Evolutionary conservation across 495 filamentous ascomycete species (phyloP), one percentile per base, ranked within the genome.

Genomic region (Lasiosphaeris hirsuta): DNA sequence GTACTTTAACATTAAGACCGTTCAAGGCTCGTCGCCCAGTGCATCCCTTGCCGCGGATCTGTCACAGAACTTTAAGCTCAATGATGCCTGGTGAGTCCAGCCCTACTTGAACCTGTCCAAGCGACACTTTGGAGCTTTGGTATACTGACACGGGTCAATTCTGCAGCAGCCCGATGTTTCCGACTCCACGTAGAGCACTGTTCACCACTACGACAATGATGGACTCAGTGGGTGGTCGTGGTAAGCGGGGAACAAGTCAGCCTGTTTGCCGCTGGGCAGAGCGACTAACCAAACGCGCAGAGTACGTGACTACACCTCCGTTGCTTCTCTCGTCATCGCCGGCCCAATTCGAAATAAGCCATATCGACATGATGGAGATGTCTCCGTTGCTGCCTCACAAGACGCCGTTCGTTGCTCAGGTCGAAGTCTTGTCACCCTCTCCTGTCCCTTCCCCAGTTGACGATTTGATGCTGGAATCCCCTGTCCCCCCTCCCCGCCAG

Each of bases 41-140:
- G 84, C 90, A 2, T 94, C 89, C 65, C 75, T 98, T 59, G 93
- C 91, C 17, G 91, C 91, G 43, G 94, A 97, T 71, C 80, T 97
- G 63, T 96, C 92, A 43, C 91, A 96, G 69, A 98, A 97, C 77
- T 96, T 97, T 65, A 91, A 91, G 62, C 86, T 96, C 61, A 84
- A 77, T 55, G 92, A 96, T 68, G 86, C 86, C 61, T 95, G 90
- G 92, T 96, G 68, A 70, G 72, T 78, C 59, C 30, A 64, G 41
- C 23, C 17, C 46, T 46, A n/a, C 9, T 10, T 17, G 36, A 19
- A 45, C 60, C 11, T n/a, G 23, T 45, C 10, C 35, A n/a, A 30
- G 23, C 23, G 23, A 30, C 23, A 30, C 23, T 30, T 30, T 30
- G 5, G 23, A 30, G 23, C 2, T 30, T 30, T 30, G 23, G 23